Evolutionary conservation across 345 rosid genomes (phyloP).

Genomic region (Brassica napus): DNA sequence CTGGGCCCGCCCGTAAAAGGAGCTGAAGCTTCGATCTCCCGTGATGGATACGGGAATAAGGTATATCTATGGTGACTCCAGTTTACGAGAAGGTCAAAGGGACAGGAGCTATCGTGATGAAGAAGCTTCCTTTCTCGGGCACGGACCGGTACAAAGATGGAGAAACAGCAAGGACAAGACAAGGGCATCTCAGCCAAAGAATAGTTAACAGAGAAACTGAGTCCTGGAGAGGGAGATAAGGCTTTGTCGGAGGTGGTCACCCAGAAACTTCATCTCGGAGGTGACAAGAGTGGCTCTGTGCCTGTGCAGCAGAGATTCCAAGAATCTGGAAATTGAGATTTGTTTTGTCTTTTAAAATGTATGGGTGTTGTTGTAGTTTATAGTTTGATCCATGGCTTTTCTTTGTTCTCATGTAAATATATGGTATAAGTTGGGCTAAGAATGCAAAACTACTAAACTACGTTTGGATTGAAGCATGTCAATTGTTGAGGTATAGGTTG

Average conservation of each 20-base stretch:
- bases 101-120: constrained; percentile 42
- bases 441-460: not conserved
- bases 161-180: constrained; percentile 34
- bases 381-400: not conserved
- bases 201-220: constrained; percentile 59
- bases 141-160: not conserved
- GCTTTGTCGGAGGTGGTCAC: constrained; percentile 63
- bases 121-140: constrained; percentile 34
- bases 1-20: not conserved
- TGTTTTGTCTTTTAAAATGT: not conserved
- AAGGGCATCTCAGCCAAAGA: constrained; percentile 55
- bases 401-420: not conserved
- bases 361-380: not conserved
- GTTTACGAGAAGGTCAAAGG: constrained; percentile 51
- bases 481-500: not conserved
- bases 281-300: not conserved
- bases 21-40: not conserved
- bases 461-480: not conserved
- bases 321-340: constrained; percentile 42
- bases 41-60: constrained; percentile 43
- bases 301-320: constrained; percentile 37
- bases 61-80: constrained; percentile 35
- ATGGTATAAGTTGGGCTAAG: not conserved
- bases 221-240: constrained; percentile 76
- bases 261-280: constrained; percentile 43